phyloP scores from a whole-genome alignment of 2,329 filamentous ascomycete genomes.

The Grosmannia penicillata region DNA sequence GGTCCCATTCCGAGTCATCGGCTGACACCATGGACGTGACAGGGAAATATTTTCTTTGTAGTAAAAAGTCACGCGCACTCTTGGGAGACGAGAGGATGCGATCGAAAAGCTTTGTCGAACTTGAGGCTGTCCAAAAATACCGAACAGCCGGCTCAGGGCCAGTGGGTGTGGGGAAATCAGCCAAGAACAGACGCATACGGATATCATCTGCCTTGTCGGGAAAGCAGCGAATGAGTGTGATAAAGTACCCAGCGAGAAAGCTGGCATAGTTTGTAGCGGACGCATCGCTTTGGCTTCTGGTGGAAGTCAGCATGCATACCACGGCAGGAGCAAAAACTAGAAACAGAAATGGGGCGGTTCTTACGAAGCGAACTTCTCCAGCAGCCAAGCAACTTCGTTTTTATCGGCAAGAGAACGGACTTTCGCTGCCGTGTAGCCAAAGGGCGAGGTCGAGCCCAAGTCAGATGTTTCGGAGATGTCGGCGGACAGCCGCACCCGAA shows the following conservation, averaged over 20 bases:
- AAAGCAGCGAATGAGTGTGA: conserved; percentile 76
- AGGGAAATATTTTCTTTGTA: conserved; percentile 10
- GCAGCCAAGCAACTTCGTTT: conserved; percentile 52
- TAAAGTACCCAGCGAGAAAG: conserved; percentile 68
- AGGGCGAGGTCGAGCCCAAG: conserved; percentile 16
- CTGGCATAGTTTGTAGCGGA: conserved; percentile 40
- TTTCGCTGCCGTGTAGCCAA: conserved; percentile 48
- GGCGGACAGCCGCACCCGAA: conserved; percentile 29
- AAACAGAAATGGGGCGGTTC: conserved; percentile 6
- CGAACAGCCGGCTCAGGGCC: conserved; percentile 50
- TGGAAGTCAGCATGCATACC: background rate
- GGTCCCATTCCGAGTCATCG: conserved; percentile 25
- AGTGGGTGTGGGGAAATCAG: conserved; percentile 38
- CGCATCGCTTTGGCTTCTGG: conserved; percentile 2
- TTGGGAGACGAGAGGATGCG: conserved; percentile 17
- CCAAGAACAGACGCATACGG: conserved; percentile 83
- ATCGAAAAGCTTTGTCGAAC: conserved; percentile 25
- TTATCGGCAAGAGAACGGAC: conserved; percentile 60
- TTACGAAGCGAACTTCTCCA: conserved; percentile 28
- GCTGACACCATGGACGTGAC: conserved; percentile 4
- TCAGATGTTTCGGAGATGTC: conserved; percentile 11
- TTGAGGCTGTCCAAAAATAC: conserved; percentile 65
- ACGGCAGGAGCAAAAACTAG: background rate
- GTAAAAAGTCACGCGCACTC: conserved; percentile 16
- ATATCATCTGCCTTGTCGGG: conserved; percentile 73